These are phyloP conservation scores for Nemania abortiva DNA, from an alignment of 2,329 filamentous ascomycete species.

Conservation along the genomic window DNA sequence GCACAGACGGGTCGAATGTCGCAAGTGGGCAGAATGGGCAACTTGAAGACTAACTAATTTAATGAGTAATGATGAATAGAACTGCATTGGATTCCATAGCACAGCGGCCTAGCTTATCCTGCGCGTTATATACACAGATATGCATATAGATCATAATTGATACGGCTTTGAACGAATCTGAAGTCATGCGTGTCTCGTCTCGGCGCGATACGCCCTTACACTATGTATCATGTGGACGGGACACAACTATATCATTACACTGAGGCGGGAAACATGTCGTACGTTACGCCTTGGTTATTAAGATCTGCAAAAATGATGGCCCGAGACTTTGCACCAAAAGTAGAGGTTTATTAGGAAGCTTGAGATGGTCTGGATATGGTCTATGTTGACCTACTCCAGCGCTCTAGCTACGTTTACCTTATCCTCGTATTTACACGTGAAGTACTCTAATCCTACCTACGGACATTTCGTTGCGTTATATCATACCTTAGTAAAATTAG, in stretches of 20 bases:
- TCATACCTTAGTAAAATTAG: not conserved
- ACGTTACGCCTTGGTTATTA: not conserved
- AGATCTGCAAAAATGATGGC: not conserved
- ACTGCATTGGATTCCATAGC: constrained; percentile 25
- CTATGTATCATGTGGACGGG: not conserved
- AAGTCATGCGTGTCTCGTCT: not conserved
- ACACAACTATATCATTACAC: not conserved
- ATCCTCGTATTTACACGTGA: not conserved
- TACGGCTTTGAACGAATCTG: not conserved
- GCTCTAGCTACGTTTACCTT: not conserved
- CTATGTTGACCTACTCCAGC: not conserved
- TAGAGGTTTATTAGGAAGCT: not conserved
- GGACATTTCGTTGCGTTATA: not conserved
- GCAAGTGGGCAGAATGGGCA: not conserved
- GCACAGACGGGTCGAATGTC: not conserved
- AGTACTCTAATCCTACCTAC: not conserved
- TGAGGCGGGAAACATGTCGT: not conserved
- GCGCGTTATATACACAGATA: constrained; percentile 10
- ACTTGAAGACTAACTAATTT: constrained; percentile 17
- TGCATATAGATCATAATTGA: constrained; percentile 13
- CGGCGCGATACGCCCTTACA: not conserved
- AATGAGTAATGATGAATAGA: constrained; percentile 38
- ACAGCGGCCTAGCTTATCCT: constrained; percentile 9
- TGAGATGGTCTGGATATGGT: not conserved
- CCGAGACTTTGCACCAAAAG: no score